Evolutionary conservation across 768 basidiomycete species (phyloP), one percentile per base, ranked within the genome.

Genomic region (Xerocomus potaroensis): DNA sequence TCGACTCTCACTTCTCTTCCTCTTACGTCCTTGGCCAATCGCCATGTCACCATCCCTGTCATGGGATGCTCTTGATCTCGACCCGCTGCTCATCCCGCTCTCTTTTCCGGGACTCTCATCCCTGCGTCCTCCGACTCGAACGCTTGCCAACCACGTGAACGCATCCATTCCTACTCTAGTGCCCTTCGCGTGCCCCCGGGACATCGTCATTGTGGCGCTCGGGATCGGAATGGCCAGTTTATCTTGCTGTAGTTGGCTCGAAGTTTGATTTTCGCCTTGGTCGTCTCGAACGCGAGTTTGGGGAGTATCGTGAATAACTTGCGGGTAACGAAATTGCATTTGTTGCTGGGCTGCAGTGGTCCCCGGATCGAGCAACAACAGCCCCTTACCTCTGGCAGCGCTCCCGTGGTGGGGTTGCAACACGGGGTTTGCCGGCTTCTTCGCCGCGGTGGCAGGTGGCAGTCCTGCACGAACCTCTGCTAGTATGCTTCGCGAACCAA

Each of bases 101-200:
- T 74, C 73, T 4, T 71, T 71, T 14, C 80, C 75, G 5, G 77
- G 76, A 50, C 80, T 84, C 41, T 77, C 78, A 8, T 80, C 78
- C 42, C 78, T 64, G 53, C 63, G 64, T 32, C 71, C 71, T 8
- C 78, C 75, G n/a, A 85, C 80, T 51, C 80, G 84, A 41, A 91
- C 82, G 51, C 75, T 85, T 12, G 82, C 75, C 42, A 90, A 59
- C 89, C 90, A 91, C 3, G 78, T 73, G 32, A 85, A 68, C 5
- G 81, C 72, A 36, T 89, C 83, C 70, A 91, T 78, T 35, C 88
- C 83, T 63, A 87, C 75, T 35, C 72, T 69, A 11, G 74, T 69
- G 21, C 71, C 68, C 53, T 75, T 80, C 8, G 42, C 69, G 34
- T 72, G 59, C 4, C 77, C 76, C 14, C 75, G 68, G 10, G 71